Base-by-base conservation (phyloP, 306 rosid genomes). In the Herpetospermum pedunculosum region DNA sequence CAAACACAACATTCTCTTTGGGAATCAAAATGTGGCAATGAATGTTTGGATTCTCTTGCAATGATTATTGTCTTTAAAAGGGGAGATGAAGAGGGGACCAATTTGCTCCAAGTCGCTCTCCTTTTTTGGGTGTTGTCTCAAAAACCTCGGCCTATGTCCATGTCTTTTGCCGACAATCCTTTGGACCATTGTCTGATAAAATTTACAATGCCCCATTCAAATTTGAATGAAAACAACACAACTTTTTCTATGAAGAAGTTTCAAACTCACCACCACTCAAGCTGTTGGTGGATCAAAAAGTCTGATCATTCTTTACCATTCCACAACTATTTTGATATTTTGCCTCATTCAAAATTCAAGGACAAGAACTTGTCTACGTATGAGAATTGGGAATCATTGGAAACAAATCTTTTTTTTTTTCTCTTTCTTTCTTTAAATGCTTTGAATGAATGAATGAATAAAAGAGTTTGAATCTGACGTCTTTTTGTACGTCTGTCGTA, bases 81-180 rank as follows among this genome's bases (percentile, higher is more conserved):
- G 83, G 83, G 84, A 87, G 92, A 89, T 77, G 21, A 54, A 32
- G 75, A 70, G 91, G 92, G 98, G 92, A 86, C 98, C 89, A 80
- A 85, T 86, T 68, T 82, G 88, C 77, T 88, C 83, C 82, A 81
- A 82, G 85, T 87, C 92, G 81, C 86, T 84, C 83, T 85, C 81
- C 75, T 82, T 75, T 92, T 84, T 83, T 83, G 80, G 78, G 80
- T 79, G 83, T 81, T 87, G 96, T 92, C 92, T 81, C 83, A 8
- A 47, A 82, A 84, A 26, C 88, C 85, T 71, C 57, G 76, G 76
- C 82, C 82, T 44, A 75, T 88, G 92, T 85, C 90, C 69, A 75
- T 80, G 67, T 78, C 93, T 82, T 89, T 89, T 80, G 55, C 88
- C 85, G 89, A 92, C 98, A 92, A n/a, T 72, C 48, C 57, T 16